A percentile compares a stretch with the other conserved stretches of the same genome.
phyloP scores from a whole-genome alignment of 2,329 filamentous ascomycete species.

The Cadophora malorum region DNA sequence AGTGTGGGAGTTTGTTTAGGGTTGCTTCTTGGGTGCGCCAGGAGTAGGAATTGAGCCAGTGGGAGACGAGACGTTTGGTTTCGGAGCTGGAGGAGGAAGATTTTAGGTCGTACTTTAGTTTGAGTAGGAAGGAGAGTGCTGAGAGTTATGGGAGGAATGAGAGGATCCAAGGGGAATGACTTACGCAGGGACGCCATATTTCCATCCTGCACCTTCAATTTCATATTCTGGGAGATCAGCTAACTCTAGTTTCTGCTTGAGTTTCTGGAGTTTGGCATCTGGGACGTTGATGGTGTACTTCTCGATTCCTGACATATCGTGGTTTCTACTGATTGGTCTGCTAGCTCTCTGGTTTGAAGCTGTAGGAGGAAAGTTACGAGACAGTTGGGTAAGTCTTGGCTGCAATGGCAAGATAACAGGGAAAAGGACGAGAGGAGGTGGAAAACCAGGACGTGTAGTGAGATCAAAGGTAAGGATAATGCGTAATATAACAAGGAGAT shows the following conservation, averaged over 20 bases:
- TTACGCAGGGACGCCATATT: constrained; percentile 31
- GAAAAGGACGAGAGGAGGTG: background rate
- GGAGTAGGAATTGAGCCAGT: constrained; percentile 38
- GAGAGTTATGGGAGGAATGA: background rate
- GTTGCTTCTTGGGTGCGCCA: constrained; percentile 38
- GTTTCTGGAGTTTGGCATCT: constrained; percentile 43
- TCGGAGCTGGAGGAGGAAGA: constrained; percentile 16
- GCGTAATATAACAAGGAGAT: background rate
- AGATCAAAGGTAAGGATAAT: background rate
- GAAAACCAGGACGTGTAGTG: too few species aligned
- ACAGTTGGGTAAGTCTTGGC: too few species aligned
- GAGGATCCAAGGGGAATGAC: background rate
- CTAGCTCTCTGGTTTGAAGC: too few species aligned
- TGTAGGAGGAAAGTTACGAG: too few species aligned
- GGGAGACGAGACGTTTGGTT: constrained; percentile 23
- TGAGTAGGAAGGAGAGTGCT: background rate
- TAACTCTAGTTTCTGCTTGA: constrained; percentile 45
- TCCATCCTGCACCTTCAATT: constrained; percentile 36
- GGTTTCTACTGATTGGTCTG: too few species aligned
- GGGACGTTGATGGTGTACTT: constrained; percentile 48
- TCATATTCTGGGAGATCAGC: constrained; percentile 43
- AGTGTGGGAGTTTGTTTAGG: constrained; percentile 41
- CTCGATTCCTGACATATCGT: constrained; percentile 36
- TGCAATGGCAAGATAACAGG: background rate
- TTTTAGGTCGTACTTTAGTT: background rate